These are phyloP conservation scores for Wickerhamomyces alni DNA, from an alignment of 805 yeast species.

Conservation along the genomic window DNA sequence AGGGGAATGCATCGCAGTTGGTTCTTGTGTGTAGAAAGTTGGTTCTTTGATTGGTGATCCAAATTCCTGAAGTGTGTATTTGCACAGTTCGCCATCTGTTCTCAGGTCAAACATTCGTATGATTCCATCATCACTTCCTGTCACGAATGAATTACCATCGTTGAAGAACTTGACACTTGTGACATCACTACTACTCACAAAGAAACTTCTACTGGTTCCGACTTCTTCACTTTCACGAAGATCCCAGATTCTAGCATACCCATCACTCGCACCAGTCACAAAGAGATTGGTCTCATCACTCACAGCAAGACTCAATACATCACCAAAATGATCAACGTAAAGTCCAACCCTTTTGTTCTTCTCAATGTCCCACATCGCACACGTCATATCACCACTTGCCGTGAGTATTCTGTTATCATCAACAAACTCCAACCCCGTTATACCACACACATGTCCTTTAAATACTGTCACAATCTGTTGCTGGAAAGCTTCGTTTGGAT, in stretches of 20 bases:
- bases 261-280: slow-evolving; percentile 64
- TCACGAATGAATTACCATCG: slow-evolving; percentile 60
- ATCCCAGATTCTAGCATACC: slow-evolving; percentile 65
- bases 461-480: slow-evolving; percentile 46
- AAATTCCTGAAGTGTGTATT: slow-evolving; percentile 29
- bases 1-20: slow-evolving; percentile 1
- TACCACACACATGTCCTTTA: slow-evolving; percentile 80
- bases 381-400: slow-evolving; percentile 78
- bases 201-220: slow-evolving; percentile 41
- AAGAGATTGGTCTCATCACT: slow-evolving; percentile 30
- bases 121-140: slow-evolving; percentile 77
- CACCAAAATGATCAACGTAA: slow-evolving; percentile 66
- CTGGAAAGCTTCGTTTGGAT: slow-evolving; percentile 27
- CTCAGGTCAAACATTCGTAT: slow-evolving; percentile 70
- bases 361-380: slow-evolving; percentile 73
- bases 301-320: slow-evolving; percentile 48
- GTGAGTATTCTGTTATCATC: slow-evolving; percentile 53
- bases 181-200: slow-evolving; percentile 58
- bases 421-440: slow-evolving; percentile 69
- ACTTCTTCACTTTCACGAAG: slow-evolving; percentile 32
- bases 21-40: slow-evolving; percentile 11
- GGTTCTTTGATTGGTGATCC: slow-evolving; percentile 2
- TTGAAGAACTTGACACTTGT: slow-evolving; percentile 59
- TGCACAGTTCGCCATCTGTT: slow-evolving; percentile 62
- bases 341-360: slow-evolving; percentile 48